A percentile compares a stretch with the other conserved stretches of the same genome.
Evolutionary conservation across 2,329 filamentous ascomycete genomes (phyloP).

Genomic region (Pseudogymnoascus sp.): DNA sequence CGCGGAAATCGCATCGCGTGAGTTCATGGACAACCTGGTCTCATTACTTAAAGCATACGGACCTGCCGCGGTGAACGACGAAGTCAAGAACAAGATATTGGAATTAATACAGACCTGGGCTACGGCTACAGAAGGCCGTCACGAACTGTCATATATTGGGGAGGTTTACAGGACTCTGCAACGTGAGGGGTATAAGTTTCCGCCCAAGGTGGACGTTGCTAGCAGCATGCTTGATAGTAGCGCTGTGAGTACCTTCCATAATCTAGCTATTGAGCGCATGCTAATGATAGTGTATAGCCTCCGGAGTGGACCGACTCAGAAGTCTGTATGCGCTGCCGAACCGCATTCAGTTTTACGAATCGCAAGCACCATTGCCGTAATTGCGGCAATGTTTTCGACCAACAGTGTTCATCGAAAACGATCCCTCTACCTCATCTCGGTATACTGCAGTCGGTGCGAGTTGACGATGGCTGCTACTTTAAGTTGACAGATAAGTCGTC

Average conservation of each 20-base stretch:
- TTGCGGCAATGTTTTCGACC: constrained; percentile 95
- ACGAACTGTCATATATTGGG: constrained; percentile 76
- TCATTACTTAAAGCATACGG: constrained; percentile 81
- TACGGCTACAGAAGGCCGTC: constrained; percentile 74
- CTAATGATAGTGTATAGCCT: constrained; percentile 48
- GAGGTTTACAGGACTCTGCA: constrained; percentile 81
- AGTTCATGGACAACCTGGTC: constrained; percentile 96
- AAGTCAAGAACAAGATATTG: constrained; percentile 84
- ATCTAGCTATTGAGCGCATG: not conserved
- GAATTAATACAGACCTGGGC: constrained; percentile 94
- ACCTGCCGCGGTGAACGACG: constrained; percentile 65
- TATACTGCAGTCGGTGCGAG: constrained; percentile 82
- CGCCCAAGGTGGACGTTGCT: constrained; percentile 77
- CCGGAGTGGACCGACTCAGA: constrained; percentile 98
- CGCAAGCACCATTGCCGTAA: constrained; percentile 98
- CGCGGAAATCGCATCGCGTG: constrained; percentile 86
- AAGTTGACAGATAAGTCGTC: constrained; percentile 75
- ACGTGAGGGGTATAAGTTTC: constrained; percentile 80
- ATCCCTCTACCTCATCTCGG: constrained; percentile 86
- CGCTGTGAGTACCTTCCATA: constrained; percentile 56
- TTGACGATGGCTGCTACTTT: constrained; percentile 91
- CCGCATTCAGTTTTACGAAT: constrained; percentile 93
- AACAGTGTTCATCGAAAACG: constrained; percentile 84
- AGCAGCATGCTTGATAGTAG: constrained; percentile 97
- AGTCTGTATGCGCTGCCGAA: constrained; percentile 96